Percentiles rank a stretch among this genome's conserved stretches.
phyloP scores from a whole-genome alignment of 2,329 filamentous ascomycete genomes.

The Monilinia vaccinii-corymbosi region DNA sequence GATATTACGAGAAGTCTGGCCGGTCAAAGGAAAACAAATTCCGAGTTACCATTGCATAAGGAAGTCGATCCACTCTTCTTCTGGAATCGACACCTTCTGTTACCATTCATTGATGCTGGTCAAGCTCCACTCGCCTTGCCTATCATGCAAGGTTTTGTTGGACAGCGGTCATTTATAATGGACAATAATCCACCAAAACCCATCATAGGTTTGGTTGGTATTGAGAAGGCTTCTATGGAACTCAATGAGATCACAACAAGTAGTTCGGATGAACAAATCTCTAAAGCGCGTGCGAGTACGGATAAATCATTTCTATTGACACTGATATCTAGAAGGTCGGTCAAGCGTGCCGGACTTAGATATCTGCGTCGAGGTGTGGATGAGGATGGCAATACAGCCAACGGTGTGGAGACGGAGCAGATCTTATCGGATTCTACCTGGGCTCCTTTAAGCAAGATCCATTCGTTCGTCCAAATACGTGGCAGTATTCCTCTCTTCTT shows the following conservation, averaged over 20 bases:
- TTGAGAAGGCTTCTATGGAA: slow-evolving; percentile 33
- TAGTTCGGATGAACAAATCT: slow-evolving; percentile 11
- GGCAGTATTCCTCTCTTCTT: slow-evolving; percentile 94
- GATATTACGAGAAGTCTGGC: slow-evolving; percentile 68
- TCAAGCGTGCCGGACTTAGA: slow-evolving; percentile 75
- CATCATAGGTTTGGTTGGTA: slow-evolving; percentile 42
- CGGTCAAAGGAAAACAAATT: slow-evolving; percentile 33
- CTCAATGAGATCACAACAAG: slow-evolving; percentile 33
- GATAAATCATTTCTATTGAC: slow-evolving; percentile 53
- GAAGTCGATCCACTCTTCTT: slow-evolving; percentile 74
- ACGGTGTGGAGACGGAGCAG: slow-evolving; percentile 91
- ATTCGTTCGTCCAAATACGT: slow-evolving; percentile 79
- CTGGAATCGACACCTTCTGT: slow-evolving; percentile 75
- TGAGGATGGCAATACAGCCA: slow-evolving; percentile 80
- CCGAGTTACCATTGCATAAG: slow-evolving; percentile 55
- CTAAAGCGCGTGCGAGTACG: slow-evolving; percentile 12
- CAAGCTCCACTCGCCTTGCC: slow-evolving; percentile 67
- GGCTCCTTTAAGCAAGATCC: slow-evolving; percentile 51
- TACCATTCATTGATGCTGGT: slow-evolving; percentile 65
- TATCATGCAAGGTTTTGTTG: slow-evolving; percentile 88
- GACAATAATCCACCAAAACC: slow-evolving; percentile 43
- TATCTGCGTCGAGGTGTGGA: slow-evolving; percentile 88
- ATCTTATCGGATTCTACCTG: slow-evolving; percentile 67
- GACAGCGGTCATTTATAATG: slow-evolving; percentile 72
- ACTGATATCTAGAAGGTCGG: slow-evolving; percentile 79